Conservation (phyloP, 208 protist species). For the Acanthamoeba sp. region DNA sequence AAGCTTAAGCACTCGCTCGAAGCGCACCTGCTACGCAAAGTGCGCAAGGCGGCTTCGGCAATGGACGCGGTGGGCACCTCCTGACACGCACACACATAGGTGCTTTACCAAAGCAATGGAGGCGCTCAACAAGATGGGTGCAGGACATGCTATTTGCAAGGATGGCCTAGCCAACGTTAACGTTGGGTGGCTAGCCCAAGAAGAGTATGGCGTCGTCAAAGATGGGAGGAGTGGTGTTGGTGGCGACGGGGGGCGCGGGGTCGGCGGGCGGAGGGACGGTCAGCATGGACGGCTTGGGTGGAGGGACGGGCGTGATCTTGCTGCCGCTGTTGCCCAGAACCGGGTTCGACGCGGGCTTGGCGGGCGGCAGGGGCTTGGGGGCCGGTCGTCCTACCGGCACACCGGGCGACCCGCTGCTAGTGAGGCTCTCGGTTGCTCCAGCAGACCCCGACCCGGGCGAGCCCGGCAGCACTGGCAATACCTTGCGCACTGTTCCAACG, state of each 20-base stretch:
- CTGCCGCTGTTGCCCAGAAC: background rate
- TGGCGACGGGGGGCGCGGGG: background rate
- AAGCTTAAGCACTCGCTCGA: slow-evolving; percentile 50
- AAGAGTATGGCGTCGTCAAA: too few species aligned
- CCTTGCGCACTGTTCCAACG: background rate
- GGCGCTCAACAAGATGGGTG: too few species aligned
- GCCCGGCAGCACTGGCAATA: background rate
- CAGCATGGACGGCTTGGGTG: background rate
- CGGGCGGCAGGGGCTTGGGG: background rate
- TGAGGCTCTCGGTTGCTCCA: background rate
- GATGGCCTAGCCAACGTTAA: too few species aligned
- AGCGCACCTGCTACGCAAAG: slow-evolving; percentile 56
- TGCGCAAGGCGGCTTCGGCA: slow-evolving; percentile 37
- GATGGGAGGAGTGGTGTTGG: background rate
- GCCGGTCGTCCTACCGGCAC: too few species aligned
- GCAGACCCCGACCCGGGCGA: background rate
- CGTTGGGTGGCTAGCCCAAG: too few species aligned
- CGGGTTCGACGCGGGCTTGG: background rate
- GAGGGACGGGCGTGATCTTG: background rate
- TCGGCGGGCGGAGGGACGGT: background rate
- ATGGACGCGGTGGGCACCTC: slow-evolving; percentile 26
- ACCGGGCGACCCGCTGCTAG: background rate
- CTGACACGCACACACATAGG: background rate
- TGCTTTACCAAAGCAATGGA: too few species aligned
- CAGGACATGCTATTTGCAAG: too few species aligned